Conservation (phyloP, 2,329 filamentous ascomycete species). For the Epichloe coenophiala region DNA sequence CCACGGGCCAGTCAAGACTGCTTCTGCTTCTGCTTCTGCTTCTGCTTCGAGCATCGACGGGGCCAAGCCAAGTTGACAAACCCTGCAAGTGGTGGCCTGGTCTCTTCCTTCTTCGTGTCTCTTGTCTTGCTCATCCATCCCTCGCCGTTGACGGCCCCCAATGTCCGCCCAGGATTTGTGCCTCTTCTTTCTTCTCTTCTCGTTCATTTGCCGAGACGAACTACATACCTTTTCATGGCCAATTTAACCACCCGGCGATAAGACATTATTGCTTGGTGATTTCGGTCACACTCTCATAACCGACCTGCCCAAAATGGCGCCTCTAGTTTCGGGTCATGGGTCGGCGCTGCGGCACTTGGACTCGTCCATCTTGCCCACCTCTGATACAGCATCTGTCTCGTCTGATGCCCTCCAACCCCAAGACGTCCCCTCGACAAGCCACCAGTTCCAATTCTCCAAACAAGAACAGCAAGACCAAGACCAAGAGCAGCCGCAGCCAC, state of each 20-base stretch:
- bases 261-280: slow-evolving; percentile 8
- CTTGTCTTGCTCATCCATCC: neutral
- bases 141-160: slow-evolving; percentile 2
- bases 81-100: neutral
- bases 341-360: neutral
- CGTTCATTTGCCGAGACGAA: slow-evolving; percentile 4
- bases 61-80: neutral
- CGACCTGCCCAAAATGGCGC: slow-evolving; percentile 12
- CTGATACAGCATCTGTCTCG: slow-evolving; percentile 27
- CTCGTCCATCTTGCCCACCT: slow-evolving; percentile 10
- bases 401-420: slow-evolving; percentile 15
- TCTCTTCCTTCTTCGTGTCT: neutral
- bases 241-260: slow-evolving; percentile 8
- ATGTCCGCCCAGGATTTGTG: slow-evolving; percentile 1
- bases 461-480: neutral
- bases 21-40: no score
- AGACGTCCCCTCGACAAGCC: neutral
- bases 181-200: slow-evolving; percentile 1
- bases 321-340: slow-evolving; percentile 6
- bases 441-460: slow-evolving; percentile 3
- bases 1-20: no score
- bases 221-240: slow-evolving; percentile 8
- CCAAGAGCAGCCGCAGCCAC: neutral
- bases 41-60: neutral
- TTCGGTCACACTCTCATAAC: slow-evolving; percentile 4